Evolutionary conservation across 345 rosid species (phyloP).

Genomic region (Ceriops decandra): DNA sequence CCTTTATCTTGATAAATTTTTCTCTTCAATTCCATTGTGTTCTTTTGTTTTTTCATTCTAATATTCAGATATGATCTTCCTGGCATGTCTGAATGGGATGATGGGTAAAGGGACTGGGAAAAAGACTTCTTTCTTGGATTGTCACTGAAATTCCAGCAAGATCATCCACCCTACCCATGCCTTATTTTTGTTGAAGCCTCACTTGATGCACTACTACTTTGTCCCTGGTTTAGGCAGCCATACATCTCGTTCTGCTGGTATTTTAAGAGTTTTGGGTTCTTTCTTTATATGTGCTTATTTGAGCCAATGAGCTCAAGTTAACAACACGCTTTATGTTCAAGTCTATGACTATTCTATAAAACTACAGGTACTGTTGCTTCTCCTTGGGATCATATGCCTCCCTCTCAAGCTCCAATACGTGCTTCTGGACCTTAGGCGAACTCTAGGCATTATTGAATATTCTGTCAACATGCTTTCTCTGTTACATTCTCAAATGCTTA

Average conservation of each 20-base stretch:
- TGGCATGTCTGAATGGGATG: slow-evolving; percentile 94
- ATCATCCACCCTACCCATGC: slow-evolving; percentile 72
- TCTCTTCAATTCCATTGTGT: neutral
- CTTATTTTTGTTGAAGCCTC: slow-evolving; percentile 85
- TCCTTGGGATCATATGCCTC: slow-evolving; percentile 88
- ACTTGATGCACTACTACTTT: slow-evolving; percentile 88
- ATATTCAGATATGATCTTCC: slow-evolving; percentile 26
- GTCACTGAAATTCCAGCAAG: slow-evolving; percentile 48
- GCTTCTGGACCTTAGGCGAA: slow-evolving; percentile 75
- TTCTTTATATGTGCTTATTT: slow-evolving; percentile 1
- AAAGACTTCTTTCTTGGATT: slow-evolving; percentile 57
- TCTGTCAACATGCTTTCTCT: slow-evolving; percentile 50
- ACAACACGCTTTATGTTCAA: neutral
- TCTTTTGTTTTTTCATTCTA: neutral
- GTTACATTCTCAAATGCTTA: slow-evolving; percentile 32
- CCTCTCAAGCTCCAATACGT: slow-evolving; percentile 88
- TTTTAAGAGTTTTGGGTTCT: slow-evolving; percentile 16
- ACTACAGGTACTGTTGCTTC: slow-evolving; percentile 56
- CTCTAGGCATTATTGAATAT: slow-evolving; percentile 56
- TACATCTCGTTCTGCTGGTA: slow-evolving; percentile 68
- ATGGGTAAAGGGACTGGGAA: slow-evolving; percentile 89
- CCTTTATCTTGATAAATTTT: neutral
- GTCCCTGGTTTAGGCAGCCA: slow-evolving; percentile 66
- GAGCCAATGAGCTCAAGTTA: neutral
- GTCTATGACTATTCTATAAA: slow-evolving; percentile 1